Evolutionary conservation across 75 land plant species (phyloP), one percentile per base, ranked within the genome.

Genomic region (Selaginella moellendorffii): DNA sequence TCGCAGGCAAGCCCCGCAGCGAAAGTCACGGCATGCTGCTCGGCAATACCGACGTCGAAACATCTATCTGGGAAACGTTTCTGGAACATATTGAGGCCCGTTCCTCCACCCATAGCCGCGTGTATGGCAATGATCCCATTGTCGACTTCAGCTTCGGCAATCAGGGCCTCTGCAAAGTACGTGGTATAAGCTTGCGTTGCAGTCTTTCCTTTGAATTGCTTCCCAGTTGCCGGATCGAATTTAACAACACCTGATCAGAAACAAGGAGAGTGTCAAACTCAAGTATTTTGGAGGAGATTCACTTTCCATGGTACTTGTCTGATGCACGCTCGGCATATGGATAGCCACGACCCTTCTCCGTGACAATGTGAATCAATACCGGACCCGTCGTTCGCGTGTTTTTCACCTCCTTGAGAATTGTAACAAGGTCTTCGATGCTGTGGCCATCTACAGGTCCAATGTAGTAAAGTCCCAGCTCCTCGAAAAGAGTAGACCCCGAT

Each of bases 1-100:
- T 82, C 90, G 62, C 96, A 90, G n/a, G 96, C 93, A 26, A 90
- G 66, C 24, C 96, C 96, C 58, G 90, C 84, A 64, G 90, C 71
- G 74, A 86, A 86, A 54, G 90, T 86, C 12, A 86, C 82, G 18
- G 84, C 90, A 77, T 83, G 90, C 65, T 83, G 90, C 28, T 86
- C 87, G 10, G 90, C 84, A 69, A 86, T 86, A 2, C 90, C 90
- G 31, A 86, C 87, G 73, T 86, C 87, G 66, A 86, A 86, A 31
- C 76, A 83, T 64, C 76, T 78, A 5, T 86, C 76, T n/a, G 84
- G 84, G 69, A 84, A 86, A 21, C 69, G 62, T 36, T 72, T 73
- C 53, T 68, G 74, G 54, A 83, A 81, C 25, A 72, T 53, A 56
- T 76, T 71, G 61, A 86, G 68, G n/a, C 82, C 74, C 19, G 69